Base-by-base conservation (phyloP, 2,329 filamentous ascomycete genomes). In the Endocalyx cinctus region DNA sequence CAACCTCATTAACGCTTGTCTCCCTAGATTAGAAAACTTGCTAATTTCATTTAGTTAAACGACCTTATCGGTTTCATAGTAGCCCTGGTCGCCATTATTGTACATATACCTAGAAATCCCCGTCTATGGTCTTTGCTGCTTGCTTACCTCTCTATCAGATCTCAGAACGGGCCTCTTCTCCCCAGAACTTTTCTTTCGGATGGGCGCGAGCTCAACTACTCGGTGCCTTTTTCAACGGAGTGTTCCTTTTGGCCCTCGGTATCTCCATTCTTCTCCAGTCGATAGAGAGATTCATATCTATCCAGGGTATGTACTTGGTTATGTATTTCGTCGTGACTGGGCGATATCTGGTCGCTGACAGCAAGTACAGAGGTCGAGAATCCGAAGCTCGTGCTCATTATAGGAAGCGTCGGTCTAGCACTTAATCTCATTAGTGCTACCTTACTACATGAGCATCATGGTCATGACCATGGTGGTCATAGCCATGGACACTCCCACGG, bases 161-260 rank as follows among this genome's bases (percentile, higher is more conserved):
- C 37, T 70, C 79, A 14, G 71, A 82, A 42, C 62, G 68, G 26
- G 62, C 64, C 27, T 59, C 72, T 5, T 72, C 72, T 1, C 80
- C 81, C 1, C 66, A 72, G 40, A 66, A 66, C 8, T 66, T 84
- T 12, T 76, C 82, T 0, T 88, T 84, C 45, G 84, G 84, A n/a
- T 88, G 82, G 83, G 79, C 84, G 36, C 72, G 84, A 19, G 82
- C 83, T 12, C 73, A 76, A n/a, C 57, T 87, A 1, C 65, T 89
- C 0, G 84, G 84, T 5, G 82, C 82, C 15, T 89, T 89, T 57
- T 89, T 88, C 69, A 89, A 89, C 48, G 84, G 84, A 11, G 78
- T 81, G 2, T 84, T 89, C 38, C 68, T 89, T 2, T 58, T 87
- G 12, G 83, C 81, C 1, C 63, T 89, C 3, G 82, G 82, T 1